These are phyloP conservation scores for Sonneratia alba DNA, from an alignment of 345 rosid species.

Conservation along the genomic window DNA sequence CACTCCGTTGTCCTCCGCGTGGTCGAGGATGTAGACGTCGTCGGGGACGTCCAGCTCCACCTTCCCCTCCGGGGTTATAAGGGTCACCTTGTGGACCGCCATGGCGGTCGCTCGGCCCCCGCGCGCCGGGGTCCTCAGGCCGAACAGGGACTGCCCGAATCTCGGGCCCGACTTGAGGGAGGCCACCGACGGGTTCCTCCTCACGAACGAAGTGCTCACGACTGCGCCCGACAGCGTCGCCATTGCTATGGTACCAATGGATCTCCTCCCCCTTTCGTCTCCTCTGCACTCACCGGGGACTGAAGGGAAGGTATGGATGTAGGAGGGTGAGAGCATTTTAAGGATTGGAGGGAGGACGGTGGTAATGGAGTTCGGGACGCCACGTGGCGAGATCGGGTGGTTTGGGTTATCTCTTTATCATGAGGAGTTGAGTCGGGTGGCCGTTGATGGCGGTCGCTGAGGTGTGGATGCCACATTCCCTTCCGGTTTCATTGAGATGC, in stretches of 20 bases:
- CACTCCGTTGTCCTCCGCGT: constrained; percentile 56
- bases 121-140: constrained; percentile 41
- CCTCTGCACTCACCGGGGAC: too few relatives aligned
- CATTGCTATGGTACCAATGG: too few relatives aligned
- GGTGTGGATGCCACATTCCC: constrained; percentile 16
- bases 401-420: too few relatives aligned
- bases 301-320: too few relatives aligned
- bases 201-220: constrained; percentile 44
- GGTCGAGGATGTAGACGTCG: constrained; percentile 58
- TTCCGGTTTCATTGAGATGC: too few relatives aligned
- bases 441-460: background rate
- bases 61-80: constrained; percentile 60
- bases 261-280: too few relatives aligned
- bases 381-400: too few relatives aligned
- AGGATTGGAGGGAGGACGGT: too few relatives aligned
- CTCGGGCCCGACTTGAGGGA: constrained; percentile 32
- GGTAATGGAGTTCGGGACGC: too few relatives aligned
- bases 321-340: too few relatives aligned
- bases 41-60: constrained; percentile 42
- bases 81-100: constrained; percentile 71
- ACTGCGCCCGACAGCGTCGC: constrained; percentile 1
- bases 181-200: constrained; percentile 19
- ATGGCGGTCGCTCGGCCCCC: constrained; percentile 40
- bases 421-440: background rate
- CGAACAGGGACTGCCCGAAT: constrained; percentile 47